phyloP scores from a whole-genome alignment of 176 grass and related monocot species.

The Oryza rufipogon region DNA sequence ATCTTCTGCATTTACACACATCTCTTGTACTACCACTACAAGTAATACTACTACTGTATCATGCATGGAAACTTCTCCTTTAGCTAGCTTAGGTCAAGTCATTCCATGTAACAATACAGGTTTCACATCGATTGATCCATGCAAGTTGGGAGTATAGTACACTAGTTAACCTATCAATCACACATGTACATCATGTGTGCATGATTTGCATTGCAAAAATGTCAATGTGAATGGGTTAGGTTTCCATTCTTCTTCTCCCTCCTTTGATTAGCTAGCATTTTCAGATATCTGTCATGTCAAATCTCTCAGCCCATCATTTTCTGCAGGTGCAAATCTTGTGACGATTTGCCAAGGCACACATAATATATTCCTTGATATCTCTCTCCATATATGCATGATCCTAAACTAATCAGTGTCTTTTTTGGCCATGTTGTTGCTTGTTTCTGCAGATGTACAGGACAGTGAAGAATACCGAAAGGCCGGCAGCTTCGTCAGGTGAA shows the following conservation, averaged over 20 bases:
- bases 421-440: constrained; percentile 16
- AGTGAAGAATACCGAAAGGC: constrained; percentile 79
- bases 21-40: neutral
- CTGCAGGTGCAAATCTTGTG: constrained; percentile 49
- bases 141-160: neutral
- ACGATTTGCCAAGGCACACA: constrained; percentile 34
- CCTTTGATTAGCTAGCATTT: neutral
- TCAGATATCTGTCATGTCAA: constrained; percentile 39
- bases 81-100: constrained; percentile 21
- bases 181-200: constrained; percentile 1
- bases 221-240: constrained; percentile 33
- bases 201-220: constrained; percentile 18
- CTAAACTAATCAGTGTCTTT: constrained; percentile 27
- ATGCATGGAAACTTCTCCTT: constrained; percentile 46
- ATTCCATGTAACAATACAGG: constrained; percentile 21
- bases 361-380: constrained; percentile 21
- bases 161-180: constrained; percentile 6
- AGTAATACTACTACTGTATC: neutral
- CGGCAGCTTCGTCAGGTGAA: constrained; percentile 75
- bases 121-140: constrained; percentile 46
- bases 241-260: constrained; percentile 6
- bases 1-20: constrained; percentile 8
- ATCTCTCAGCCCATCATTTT: constrained; percentile 40
- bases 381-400: neutral
- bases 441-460: constrained; percentile 75